Evolutionary conservation across 2,329 filamentous ascomycete genomes (phyloP).

Genomic region (Ophiostoma sp.): DNA sequence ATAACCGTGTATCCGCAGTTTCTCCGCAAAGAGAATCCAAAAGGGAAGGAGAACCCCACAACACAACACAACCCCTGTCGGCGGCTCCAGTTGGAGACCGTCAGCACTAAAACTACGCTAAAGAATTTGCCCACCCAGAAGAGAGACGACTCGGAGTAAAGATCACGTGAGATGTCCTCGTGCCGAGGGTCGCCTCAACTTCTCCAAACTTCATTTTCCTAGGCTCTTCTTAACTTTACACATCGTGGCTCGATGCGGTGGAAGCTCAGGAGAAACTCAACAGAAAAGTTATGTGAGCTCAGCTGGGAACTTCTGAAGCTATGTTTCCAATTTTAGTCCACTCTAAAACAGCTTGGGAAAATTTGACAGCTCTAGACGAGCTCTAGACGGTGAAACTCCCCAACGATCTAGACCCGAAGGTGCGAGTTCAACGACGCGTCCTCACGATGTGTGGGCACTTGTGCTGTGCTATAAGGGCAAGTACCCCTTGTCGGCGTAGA

Average conservation of each 20-base stretch:
- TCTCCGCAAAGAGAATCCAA: slow-evolving; percentile 59
- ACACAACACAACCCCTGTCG: not conserved
- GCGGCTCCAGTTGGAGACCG: not conserved
- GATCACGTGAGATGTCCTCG: not conserved
- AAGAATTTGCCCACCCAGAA: not conserved
- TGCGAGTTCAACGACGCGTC: not conserved
- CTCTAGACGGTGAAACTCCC: not conserved
- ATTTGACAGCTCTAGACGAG: not conserved
- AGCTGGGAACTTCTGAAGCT: not conserved
- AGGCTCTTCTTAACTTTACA: too few species aligned
- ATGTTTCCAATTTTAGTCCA: not conserved
- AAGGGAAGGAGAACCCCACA: not conserved
- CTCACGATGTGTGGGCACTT: not conserved
- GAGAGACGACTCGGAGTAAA: too few species aligned
- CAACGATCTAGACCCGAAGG: not conserved
- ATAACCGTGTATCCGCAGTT: slow-evolving; percentile 47
- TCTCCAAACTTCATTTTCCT: not conserved
- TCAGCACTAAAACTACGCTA: not conserved
- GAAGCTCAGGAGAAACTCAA: not conserved
- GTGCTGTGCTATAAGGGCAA: not conserved
- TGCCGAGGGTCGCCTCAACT: not conserved
- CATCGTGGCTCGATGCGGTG: not conserved
- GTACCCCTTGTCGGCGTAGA: not conserved
- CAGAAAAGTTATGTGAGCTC: not conserved
- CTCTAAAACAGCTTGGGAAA: not conserved